Evolutionary conservation across 2,329 filamentous ascomycete species (phyloP).

Genomic region (Fusarium odoratissimum): DNA sequence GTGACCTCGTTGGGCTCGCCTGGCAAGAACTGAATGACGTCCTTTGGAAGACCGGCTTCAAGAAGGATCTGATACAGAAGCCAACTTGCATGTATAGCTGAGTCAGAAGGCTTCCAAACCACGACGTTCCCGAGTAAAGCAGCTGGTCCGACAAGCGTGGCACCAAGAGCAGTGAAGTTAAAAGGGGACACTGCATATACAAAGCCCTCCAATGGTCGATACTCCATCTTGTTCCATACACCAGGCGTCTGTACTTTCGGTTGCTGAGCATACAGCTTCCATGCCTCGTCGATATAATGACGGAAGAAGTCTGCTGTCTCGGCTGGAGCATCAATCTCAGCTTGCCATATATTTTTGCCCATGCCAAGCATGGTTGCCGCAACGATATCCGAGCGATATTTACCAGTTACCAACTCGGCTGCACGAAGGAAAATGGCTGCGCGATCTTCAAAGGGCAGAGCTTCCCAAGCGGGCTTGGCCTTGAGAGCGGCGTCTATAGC

Average conservation of each 20-base stretch:
- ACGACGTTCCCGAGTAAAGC: conserved; percentile 56
- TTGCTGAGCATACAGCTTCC: conserved; percentile 31
- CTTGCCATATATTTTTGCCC: conserved; percentile 40
- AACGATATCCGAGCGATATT: conserved; percentile 35
- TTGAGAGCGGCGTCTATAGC: conserved; percentile 35
- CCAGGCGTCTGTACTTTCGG: conserved; percentile 12
- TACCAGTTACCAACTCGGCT: conserved; percentile 32
- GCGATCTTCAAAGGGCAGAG: conserved; percentile 29
- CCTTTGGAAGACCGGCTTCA: conserved; percentile 53
- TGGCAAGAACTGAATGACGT: conserved; percentile 54
- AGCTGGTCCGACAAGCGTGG: conserved; percentile 50
- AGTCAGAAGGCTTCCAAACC: conserved; percentile 55
- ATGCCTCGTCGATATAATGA: conserved; percentile 31
- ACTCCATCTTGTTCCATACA: conserved; percentile 46
- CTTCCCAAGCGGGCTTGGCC: conserved; percentile 32
- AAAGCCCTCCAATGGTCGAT: conserved; percentile 55
- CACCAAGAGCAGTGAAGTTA: conserved; percentile 57
- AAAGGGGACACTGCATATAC: conserved; percentile 56
- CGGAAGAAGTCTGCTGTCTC: conserved; percentile 52
- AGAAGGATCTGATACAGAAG: conserved; percentile 54
- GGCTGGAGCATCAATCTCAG: conserved; percentile 32
- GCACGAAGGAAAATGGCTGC: conserved; percentile 34
- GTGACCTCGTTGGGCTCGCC: conserved; percentile 54
- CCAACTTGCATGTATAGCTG: conserved; percentile 49
- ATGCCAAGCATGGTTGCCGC: conserved; percentile 37